phyloP scores from a whole-genome alignment of 768 basidiomycete genomes.

The Suillus variegatus region DNA sequence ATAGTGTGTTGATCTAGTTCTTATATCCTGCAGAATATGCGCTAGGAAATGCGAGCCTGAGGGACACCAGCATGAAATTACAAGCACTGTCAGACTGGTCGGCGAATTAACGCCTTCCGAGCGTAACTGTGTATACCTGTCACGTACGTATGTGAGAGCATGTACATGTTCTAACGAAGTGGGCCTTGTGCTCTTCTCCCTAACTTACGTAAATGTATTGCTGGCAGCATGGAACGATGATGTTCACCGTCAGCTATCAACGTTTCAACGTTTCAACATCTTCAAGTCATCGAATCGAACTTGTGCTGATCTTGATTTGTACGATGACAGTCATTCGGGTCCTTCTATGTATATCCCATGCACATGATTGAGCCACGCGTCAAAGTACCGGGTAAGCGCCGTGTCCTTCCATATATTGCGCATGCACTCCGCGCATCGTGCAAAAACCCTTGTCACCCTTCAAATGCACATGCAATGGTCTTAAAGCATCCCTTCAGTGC shows the following conservation, averaged over 20 bases:
- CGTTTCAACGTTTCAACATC: not conserved
- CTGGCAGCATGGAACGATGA: not conserved
- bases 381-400: too few species aligned
- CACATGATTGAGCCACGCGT: not conserved
- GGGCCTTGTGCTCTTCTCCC: too few species aligned
- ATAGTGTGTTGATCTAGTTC: not conserved
- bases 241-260: not conserved
- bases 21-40: not conserved
- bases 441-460: not conserved
- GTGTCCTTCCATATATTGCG: not conserved
- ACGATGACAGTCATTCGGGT: not conserved
- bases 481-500: not conserved
- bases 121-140: not conserved
- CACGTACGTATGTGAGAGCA: not conserved
- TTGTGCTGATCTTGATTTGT: not conserved
- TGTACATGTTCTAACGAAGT: not conserved
- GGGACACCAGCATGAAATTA: not conserved
- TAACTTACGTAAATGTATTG: not conserved
- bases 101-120: not conserved
- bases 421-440: not conserved
- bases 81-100: not conserved
- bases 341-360: not conserved
- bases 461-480: not conserved
- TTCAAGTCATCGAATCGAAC: not conserved
- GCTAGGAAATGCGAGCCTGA: not conserved